phyloP scores from a whole-genome alignment of 179 eudicot genomes.

The Vitellaria paradoxa region DNA sequence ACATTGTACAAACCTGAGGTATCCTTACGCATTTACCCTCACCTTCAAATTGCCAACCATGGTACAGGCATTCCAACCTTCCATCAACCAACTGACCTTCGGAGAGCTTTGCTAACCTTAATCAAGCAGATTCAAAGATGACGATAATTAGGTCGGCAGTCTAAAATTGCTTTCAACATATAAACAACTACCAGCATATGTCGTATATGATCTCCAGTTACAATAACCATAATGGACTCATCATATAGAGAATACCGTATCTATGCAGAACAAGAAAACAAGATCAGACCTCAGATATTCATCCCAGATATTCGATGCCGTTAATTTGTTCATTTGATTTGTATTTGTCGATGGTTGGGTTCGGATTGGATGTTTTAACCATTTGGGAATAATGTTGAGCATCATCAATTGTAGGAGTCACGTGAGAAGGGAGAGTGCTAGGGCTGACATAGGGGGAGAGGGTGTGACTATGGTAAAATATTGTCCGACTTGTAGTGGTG shows the following conservation, averaged over 20 bases:
- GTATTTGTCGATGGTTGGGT: too few species aligned
- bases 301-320: not conserved
- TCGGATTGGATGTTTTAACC: too few species aligned
- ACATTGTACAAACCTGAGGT: slow-evolving; percentile 68
- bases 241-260: not conserved
- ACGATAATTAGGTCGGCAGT: not conserved
- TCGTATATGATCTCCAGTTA: not conserved
- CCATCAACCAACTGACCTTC: slow-evolving; percentile 93
- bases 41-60: slow-evolving; percentile 98
- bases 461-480: too few species aligned
- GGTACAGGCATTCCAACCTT: slow-evolving; percentile 87
- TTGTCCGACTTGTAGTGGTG: too few species aligned
- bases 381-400: too few species aligned
- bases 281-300: not conserved
- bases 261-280: not conserved
- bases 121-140: slow-evolving; percentile 3
- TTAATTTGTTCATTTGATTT: not conserved
- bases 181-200: not conserved
- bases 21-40: slow-evolving; percentile 90
- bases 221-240: not conserved
- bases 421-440: too few species aligned
- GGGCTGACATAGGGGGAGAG: too few species aligned
- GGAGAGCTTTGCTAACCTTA: slow-evolving; percentile 91
- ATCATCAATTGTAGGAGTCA: too few species aligned
- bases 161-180: not conserved